Base-by-base conservation (phyloP, 345 rosid species). In the Brassica nigra region DNA sequence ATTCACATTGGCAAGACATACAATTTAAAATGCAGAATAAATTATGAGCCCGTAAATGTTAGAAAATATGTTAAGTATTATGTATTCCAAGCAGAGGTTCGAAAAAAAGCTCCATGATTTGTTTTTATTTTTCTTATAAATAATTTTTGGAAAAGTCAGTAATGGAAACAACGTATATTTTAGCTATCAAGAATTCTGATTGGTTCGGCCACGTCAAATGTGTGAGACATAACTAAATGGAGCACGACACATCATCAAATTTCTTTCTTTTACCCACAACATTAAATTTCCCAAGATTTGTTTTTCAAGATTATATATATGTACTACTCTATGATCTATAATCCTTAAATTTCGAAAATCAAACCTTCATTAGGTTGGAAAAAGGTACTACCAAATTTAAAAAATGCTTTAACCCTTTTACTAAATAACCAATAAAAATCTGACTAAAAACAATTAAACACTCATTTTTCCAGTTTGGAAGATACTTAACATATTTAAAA, bases 131-230 rank as follows among this genome's bases (percentile, higher is more conserved):
- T 0, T 15, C 28, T 8, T 16, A 11, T 15, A 11, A 66, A 59
- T 39, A 18, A 31, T 18, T 31, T 31, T 8, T 31, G 1, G 9
- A 3, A 70, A 44, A 20, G 66, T 66, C 16, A 58, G 30, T 54
- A 18, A 54, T 30, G 36, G 70, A 62, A 70, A 70, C 16, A 27
- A 62, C 10, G 47, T 37, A 67, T 68, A 79, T 18, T 18, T 73
- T 58, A 79, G 79, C 71, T 74, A 64, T 68, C 61, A 58, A 70
- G 62, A 47, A 75, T 75, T 80, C 67, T 80, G 79, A 80, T 75
- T 80, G 83, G 79, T 80, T 70, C 29, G 29, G 54, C 64, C 79
- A 75, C 79, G 83, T 70, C 72, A 75, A 80, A 80, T 59, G 83
- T 75, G 65, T 80, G 83, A 54, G 54, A 18, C 18, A 6, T 52